Conservation (phyloP, 371 early-diverging fungal genomes). For the Dentiscutata heterogama region DNA sequence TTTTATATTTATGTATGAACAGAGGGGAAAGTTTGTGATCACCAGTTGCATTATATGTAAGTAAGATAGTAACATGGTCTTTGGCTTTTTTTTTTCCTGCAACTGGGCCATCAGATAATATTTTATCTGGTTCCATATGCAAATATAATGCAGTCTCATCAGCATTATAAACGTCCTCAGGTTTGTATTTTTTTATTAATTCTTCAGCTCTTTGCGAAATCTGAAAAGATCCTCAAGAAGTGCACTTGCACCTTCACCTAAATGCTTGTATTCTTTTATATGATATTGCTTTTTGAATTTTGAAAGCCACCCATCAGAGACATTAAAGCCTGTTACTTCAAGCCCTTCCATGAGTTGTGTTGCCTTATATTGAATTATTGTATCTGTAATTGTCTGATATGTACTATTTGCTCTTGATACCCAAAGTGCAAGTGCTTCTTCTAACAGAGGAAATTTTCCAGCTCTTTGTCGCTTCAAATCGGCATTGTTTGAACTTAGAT, state of each 20-base stretch:
- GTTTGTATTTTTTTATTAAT: background rate
- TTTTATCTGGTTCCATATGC: background rate
- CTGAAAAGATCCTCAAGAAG: background rate
- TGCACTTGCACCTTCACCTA: background rate
- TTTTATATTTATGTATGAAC: constrained; percentile 5
- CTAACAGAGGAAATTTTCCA: too few species aligned
- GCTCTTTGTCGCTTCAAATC: too few species aligned
- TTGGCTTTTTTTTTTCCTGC: constrained; percentile 8
- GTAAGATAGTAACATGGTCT: background rate
- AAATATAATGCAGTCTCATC: constrained; percentile 18
- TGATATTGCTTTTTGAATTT: too few species aligned
- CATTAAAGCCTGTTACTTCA: too few species aligned
- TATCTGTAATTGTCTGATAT: too few species aligned
- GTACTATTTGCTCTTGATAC: too few species aligned
- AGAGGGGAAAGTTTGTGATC: background rate
- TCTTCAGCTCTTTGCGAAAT: background rate
- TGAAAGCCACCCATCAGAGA: too few species aligned
- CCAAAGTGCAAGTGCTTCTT: too few species aligned
- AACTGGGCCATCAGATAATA: background rate
- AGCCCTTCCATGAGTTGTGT: too few species aligned
- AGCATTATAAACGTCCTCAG: background rate
- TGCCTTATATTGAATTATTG: too few species aligned
- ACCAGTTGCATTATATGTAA: constrained; percentile 12
- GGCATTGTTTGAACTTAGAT: too few species aligned
- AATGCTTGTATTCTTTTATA: too few species aligned